Evolutionary conservation across 2,329 filamentous ascomycete species (phyloP), one percentile per base, ranked within the genome.

Genomic region (Neopestalotiopsis clavispora): DNA sequence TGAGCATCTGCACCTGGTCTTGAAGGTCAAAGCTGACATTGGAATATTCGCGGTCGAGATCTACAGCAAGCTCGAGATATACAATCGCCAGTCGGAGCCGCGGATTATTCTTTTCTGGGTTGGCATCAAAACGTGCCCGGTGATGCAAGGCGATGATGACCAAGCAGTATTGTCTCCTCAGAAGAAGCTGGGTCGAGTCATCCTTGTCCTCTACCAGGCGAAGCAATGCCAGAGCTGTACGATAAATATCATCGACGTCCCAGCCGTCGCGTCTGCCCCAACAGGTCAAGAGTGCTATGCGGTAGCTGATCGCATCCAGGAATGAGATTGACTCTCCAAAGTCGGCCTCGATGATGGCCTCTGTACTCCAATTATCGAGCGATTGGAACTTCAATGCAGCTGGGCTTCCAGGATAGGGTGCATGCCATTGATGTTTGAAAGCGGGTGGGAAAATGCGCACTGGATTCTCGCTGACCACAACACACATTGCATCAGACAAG

Each of bases 21-120:
- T 59, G 30, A 2, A 59, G 57, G n/a, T 59, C 57, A 59, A 59
- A 28, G 57, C 57, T 59, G n/a, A 30, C 14, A 23, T 59, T n/a
- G 20, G 10, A 20, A 59, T 30, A 28, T 34, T 59, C 5, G 56
- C 20, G 23, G 17, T 20, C 56, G 4, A 30, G 5, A 9, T 58
- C 14, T 28, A 28, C 23, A 28, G 23, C 34, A 38, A 10, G 34
- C 34, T 38, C 34, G 34, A 38, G 57, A 23, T 30, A 28, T 23
- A 1, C 3, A 30, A 59, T 59, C 10, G 57, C 30, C 20, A 59
- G 1, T 17, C 23, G n/a, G 14, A 59, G 7, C n/a, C 57, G 57
- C 30, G 28, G 23, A 28, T 34, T 59, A 9, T 34, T 14, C 9
- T 4, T 28, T 10, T 13, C 4, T 59, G 57, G 30, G n/a, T 32